Conservation (phyloP, 1,284 basidiomycete species). For the Phellinidium pouzarii region DNA sequence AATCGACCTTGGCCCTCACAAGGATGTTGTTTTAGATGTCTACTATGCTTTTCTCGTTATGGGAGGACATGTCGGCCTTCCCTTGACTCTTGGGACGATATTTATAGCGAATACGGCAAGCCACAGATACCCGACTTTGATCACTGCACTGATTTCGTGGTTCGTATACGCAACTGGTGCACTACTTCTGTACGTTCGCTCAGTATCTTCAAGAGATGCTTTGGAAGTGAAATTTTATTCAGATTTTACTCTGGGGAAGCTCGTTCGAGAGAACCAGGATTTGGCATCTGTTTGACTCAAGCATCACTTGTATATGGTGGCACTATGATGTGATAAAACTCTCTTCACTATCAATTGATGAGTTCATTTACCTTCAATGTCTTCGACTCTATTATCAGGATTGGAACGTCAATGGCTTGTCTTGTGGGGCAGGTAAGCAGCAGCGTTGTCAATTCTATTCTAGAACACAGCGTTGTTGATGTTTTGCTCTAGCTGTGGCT, state of each 20-base stretch:
- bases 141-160: slow-evolving; percentile 11
- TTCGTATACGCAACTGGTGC: slow-evolving; percentile 13
- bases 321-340: too few relatives aligned
- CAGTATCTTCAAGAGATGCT: neutral
- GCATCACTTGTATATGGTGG: slow-evolving; percentile 16
- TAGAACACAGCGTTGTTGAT: too few relatives aligned
- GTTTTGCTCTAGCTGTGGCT: too few relatives aligned
- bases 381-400: too few relatives aligned
- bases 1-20: too few relatives aligned
- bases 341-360: too few relatives aligned
- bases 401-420: too few relatives aligned
- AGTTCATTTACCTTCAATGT: too few relatives aligned
- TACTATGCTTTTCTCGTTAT: slow-evolving; percentile 2
- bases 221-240: neutral
- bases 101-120: slow-evolving; percentile 6
- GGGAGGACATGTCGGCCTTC: slow-evolving; percentile 17
- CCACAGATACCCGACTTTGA: slow-evolving; percentile 13
- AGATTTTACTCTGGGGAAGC: slow-evolving; percentile 15
- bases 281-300: slow-evolving; percentile 15
- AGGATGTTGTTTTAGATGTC: too few relatives aligned
- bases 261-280: neutral
- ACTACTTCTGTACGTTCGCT: slow-evolving; percentile 14
- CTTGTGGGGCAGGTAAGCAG: too few relatives aligned
- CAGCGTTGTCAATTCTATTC: too few relatives aligned
- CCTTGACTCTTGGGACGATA: slow-evolving; percentile 13